Base-by-base conservation (phyloP, 495 filamentous ascomycete species). In the Trichoderma erinaceum region DNA sequence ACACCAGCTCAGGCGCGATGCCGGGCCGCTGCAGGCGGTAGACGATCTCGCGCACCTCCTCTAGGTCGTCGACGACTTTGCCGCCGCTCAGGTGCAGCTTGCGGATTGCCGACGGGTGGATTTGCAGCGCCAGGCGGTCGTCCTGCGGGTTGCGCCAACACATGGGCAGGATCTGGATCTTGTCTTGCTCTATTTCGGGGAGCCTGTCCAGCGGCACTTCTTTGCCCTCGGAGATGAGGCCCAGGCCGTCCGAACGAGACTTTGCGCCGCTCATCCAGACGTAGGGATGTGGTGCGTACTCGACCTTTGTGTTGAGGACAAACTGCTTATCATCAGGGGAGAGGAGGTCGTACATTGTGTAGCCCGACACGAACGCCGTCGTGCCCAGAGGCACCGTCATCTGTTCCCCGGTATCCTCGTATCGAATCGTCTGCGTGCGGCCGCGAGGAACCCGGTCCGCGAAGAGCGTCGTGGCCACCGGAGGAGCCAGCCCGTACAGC, bases 211-310 rank as follows among this genome's bases (percentile, higher is more conserved):
- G 64, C 0, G 83, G 75, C 5, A 90, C 72, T 70, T 91, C 89
- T 6, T 80, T 79, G 27, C 78, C 78, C 68, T 90, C 86, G 23
- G 86, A 87, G 65, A 86, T 77, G 48, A 91, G 75, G 41, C 89
- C 89, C 0, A 92, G 83, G 0, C 89, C 89, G 64, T 86, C 86
- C 27, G 87, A 80, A 6, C 83, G 86, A 52, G 87, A 87, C 67
- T 82, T 84, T 13, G 89, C 86, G 29, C 78, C 75, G 66, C 80
- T 84, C 86, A 91, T 91, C 89, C 89, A 92, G 70, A 92, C 85
- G 77, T 92, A 91, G 61, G 89, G 89, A 68, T 92, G 89, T 41
- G 89, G 84, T 0, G 89, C 88, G 69, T 92, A 91, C 78, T 91
- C 87, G 27, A 91, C 80, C n/a, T 80, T 81, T 64, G 87, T 86